These are phyloP conservation scores for Trichoderma sp. DNA, from an alignment of 2,329 filamentous ascomycete species.

Conservation along the genomic window DNA sequence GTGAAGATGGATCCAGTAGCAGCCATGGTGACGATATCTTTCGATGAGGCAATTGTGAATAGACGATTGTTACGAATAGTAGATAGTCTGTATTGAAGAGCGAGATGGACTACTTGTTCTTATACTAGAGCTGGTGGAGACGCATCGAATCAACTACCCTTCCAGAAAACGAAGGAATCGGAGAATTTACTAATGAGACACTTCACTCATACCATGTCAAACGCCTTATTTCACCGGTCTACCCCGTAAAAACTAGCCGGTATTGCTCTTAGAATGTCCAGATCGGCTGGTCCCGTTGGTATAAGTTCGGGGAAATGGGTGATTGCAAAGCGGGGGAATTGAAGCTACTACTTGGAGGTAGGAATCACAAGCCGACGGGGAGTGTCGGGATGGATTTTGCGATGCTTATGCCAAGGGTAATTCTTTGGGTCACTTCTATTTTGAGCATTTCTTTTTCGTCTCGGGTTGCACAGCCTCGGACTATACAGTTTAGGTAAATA, in stretches of 20 bases:
- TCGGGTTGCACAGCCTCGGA: not conserved
- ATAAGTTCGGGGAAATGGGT: not conserved
- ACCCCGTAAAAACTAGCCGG: not conserved
- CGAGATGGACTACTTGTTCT: not conserved
- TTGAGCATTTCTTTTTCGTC: not conserved
- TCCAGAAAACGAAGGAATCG: not conserved
- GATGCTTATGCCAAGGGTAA: not conserved
- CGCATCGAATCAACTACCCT: not conserved
- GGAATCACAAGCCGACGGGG: not conserved
- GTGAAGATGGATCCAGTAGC: constrained; percentile 43
- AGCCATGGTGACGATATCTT: not conserved
- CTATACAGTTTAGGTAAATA: not conserved
- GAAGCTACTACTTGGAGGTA: not conserved
- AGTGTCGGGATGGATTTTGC: not conserved
- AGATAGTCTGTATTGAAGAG: no score
- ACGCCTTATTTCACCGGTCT: not conserved
- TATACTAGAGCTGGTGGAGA: constrained; percentile 7
- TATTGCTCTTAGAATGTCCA: not conserved
- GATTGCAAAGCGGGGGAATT: not conserved
- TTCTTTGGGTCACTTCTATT: not conserved
- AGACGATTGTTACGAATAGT: not conserved
- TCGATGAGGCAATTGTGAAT: not conserved
- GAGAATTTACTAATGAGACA: not conserved
- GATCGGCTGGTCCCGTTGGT: not conserved
- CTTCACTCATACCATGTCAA: not conserved